A percentile compares a stretch with the other conserved stretches of the same genome.
phyloP scores from a whole-genome alignment of 495 filamentous ascomycete genomes.

The Copromyces sp. region DNA sequence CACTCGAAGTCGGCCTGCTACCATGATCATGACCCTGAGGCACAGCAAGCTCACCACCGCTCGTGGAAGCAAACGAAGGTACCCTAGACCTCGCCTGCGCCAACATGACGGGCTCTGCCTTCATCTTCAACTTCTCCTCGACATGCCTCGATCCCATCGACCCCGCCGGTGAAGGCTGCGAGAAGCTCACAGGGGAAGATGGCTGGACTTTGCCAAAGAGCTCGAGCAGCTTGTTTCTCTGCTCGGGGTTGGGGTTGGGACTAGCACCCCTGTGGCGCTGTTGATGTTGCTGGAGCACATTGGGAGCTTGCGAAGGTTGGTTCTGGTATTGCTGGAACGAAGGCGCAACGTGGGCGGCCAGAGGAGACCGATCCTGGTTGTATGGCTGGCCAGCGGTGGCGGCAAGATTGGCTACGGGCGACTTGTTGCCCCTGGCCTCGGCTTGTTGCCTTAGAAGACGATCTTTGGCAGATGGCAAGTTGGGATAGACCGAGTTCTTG shows the following conservation, averaged over 20 bases:
- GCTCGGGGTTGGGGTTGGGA: constrained; percentile 40
- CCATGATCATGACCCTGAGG: constrained; percentile 10
- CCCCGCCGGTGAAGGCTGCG: constrained; percentile 20
- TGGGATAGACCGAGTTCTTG: constrained; percentile 5
- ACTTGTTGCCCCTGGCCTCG: constrained; percentile 11
- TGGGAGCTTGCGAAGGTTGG: background rate
- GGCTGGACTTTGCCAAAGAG: constrained; percentile 53
- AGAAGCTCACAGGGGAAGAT: background rate
- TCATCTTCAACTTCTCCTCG: constrained; percentile 37
- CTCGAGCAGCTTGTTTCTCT: constrained; percentile 58
- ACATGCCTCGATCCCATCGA: constrained; percentile 24
- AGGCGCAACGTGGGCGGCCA: constrained; percentile 1
- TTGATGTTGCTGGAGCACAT: constrained; percentile 11
- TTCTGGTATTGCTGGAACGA: constrained; percentile 10
- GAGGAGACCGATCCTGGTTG: constrained; percentile 6
- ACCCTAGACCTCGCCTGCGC: constrained; percentile 28
- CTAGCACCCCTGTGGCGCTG: constrained; percentile 5
- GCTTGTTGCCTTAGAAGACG: constrained; percentile 10
- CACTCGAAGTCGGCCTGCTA: constrained; percentile 25
- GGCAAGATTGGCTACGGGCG: constrained; percentile 8
- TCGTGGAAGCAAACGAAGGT: constrained; percentile 27
- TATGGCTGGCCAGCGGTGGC: constrained; percentile 14
- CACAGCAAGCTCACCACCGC: constrained; percentile 5
- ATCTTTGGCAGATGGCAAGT: constrained; percentile 13
- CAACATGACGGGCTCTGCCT: constrained; percentile 18